A percentile compares a stretch with the other conserved stretches of the same genome.
Conservation (phyloP, 208 protist genomes). For the Leishmania guyanensis region DNA sequence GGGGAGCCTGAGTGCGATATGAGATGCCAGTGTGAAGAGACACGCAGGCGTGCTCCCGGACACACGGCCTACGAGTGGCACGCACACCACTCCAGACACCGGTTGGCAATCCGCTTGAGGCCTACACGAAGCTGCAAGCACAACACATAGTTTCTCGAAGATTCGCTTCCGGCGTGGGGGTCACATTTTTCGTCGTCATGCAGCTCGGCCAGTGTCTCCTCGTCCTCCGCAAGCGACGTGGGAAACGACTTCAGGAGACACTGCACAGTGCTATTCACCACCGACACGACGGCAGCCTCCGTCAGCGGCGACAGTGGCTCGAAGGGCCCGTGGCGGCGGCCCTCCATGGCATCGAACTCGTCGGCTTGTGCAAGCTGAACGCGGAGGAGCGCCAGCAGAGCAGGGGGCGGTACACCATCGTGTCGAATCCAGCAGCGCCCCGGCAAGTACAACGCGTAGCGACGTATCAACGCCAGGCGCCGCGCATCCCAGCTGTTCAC, state of each 20-base stretch:
- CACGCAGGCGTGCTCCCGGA: background rate
- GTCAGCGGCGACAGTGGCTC: constrained; percentile 43
- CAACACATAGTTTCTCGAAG: constrained; percentile 47
- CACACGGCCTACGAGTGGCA: constrained; percentile 1
- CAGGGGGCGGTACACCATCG: constrained; percentile 56
- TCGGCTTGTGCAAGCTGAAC: constrained; percentile 70
- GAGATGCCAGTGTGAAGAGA: background rate
- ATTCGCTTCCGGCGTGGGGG: constrained; percentile 8
- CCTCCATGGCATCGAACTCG: constrained; percentile 74
- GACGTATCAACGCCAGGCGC: constrained; percentile 43
- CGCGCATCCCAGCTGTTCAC: constrained; percentile 50
- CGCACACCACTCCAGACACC: constrained; percentile 58
- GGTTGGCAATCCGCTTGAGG: constrained; percentile 72
- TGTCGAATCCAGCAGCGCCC: constrained; percentile 67
- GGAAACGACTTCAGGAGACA: constrained; percentile 64
- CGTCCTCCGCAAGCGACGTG: constrained; percentile 71
- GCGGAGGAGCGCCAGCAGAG: constrained; percentile 77
- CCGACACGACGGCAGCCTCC: constrained; percentile 54
- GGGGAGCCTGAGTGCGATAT: background rate
- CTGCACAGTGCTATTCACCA: constrained; percentile 49
- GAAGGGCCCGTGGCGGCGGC: constrained; percentile 52
- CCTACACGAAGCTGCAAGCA: constrained; percentile 66
- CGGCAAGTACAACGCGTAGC: constrained; percentile 51
- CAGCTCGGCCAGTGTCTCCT: constrained; percentile 39
- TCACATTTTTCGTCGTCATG: constrained; percentile 7